Base-by-base conservation (phyloP, 805 yeast species). In the Pichia deserticola region DNA sequence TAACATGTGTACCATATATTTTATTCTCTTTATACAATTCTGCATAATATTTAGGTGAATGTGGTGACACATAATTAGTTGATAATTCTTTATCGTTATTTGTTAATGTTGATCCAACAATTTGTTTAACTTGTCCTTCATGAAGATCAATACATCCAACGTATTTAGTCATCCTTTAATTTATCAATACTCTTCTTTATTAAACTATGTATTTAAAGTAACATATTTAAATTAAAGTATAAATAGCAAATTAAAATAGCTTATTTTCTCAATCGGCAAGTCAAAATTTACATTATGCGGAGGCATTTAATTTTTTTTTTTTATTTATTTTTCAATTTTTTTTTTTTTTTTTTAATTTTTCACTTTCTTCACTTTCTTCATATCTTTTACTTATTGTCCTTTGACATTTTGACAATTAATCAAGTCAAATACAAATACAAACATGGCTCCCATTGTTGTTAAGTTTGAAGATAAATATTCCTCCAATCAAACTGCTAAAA, bases 111-210 rank as follows among this genome's bases (percentile, higher is more conserved):
- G 97, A 96, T 7, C 99, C 99, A 1, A 93, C 97, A 48, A 93
- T 93, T 65, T 93, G 99, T 61, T 93, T 93, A 53, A 93, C 99
- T 57, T 87, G 84, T 2, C 99, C 99, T 7, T 85, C 78, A 66
- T 93, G 99, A 51, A 93, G 82, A 63, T 93, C 99, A 37, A 93
- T 92, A 62, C 99, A 93, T 0, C 97, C 98, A 60, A 90, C 79
- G 68, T 88, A 93, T 47, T 76, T 75, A 0, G 97, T 90, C 97
- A 90, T 89, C 20, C 20, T 20, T 20, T 20, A 20, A 20, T 20
- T 20, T 20, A 20, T 20, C 20, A 20, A 20, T 20, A 3, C 20
- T 20, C 20, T 20, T 20, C 3, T 2, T 20, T 20, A 20, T 20
- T 20, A 20, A 20, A 20, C 3, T 2, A 20, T 20, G 20, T 20